phyloP scores from a whole-genome alignment of 2,329 filamentous ascomycete species.

The Diaporthe caulivora region DNA sequence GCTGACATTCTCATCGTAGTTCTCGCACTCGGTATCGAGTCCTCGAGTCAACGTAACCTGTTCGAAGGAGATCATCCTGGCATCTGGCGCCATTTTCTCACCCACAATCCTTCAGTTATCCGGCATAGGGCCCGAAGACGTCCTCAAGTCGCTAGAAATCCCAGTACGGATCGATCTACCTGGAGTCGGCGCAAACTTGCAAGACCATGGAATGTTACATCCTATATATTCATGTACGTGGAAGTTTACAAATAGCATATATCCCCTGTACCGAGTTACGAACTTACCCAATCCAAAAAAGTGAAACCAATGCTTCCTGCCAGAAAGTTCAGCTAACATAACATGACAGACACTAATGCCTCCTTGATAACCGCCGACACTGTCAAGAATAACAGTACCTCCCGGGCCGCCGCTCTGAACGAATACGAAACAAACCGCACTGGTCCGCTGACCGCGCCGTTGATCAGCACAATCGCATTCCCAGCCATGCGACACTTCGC shows the following conservation, averaged over 20 bases:
- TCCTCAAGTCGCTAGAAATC: constrained; percentile 47
- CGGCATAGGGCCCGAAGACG: constrained; percentile 48
- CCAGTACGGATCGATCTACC: constrained; percentile 48
- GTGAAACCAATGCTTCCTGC: neutral
- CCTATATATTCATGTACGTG: constrained; percentile 49
- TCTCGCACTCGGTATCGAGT: constrained; percentile 43
- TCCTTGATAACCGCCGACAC: constrained; percentile 40
- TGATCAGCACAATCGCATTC: constrained; percentile 45
- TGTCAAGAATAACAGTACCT: constrained; percentile 37
- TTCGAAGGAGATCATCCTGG: constrained; percentile 47
- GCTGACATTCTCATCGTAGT: constrained; percentile 41
- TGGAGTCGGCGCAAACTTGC: constrained; percentile 48
- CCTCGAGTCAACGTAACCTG: constrained; percentile 44
- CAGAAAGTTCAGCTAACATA: neutral
- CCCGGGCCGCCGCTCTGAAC: constrained; percentile 35
- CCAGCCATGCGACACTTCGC: constrained; percentile 41
- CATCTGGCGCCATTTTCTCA: constrained; percentile 48
- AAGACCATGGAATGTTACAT: constrained; percentile 51
- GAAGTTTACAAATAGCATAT: neutral
- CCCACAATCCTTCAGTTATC: constrained; percentile 50
- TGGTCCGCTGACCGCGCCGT: constrained; percentile 44
- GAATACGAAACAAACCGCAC: constrained; percentile 44
- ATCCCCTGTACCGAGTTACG: neutral
- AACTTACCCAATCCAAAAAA: too few species aligned
- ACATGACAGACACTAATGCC: constrained; percentile 40